Base-by-base conservation (phyloP, 805 yeast genomes). In the Hanseniaspora valbyensis region DNA sequence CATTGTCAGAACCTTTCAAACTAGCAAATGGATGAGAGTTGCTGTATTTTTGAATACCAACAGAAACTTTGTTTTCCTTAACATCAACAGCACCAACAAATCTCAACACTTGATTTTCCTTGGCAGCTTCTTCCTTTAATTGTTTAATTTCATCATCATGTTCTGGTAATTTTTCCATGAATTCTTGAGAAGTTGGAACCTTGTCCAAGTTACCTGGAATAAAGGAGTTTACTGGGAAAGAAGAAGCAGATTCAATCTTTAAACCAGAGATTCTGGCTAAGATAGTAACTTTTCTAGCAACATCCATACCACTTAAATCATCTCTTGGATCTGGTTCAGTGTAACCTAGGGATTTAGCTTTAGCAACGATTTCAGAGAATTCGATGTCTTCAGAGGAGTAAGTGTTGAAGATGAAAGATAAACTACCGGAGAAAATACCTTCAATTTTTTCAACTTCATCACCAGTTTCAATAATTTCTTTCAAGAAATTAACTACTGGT, bases 241-340 rank as follows among this genome's bases (percentile, higher is more conserved):
- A 78, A 34, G 88, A 76, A 58, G 97, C 95, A 12, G 92, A 81
- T 63, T 81, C 83, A 34, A 92, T 85, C 53, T 77, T 70, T 50
- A 83, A 75, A 2, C 98, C 98, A 14, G 96, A 75, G 49, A 92
- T 76, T 73, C 99, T 83, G 42, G 96, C 95, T 55, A 92, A 76
- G 57, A 92, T 92, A 24, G 98, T 88, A 28, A 92, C 96, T 68
- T 92, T 92, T 76, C 99, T 83, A 40, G 99, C 99, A 54, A 92
- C 96, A 64, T 92, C 99, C 65, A 92, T 75, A 50, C 99, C 99
- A 67, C 90, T 92, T 67, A 92, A 77, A 65, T 92, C 99, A 66
- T 92, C 99, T 70, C 99, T 82, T 67, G 99, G 98, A 67, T 92
- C 99, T 44, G 99, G 99, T 70, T 92, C 98, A 38, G 96, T 90